Base-by-base conservation (phyloP, 345 rosid species). In the Pistacia vera region DNA sequence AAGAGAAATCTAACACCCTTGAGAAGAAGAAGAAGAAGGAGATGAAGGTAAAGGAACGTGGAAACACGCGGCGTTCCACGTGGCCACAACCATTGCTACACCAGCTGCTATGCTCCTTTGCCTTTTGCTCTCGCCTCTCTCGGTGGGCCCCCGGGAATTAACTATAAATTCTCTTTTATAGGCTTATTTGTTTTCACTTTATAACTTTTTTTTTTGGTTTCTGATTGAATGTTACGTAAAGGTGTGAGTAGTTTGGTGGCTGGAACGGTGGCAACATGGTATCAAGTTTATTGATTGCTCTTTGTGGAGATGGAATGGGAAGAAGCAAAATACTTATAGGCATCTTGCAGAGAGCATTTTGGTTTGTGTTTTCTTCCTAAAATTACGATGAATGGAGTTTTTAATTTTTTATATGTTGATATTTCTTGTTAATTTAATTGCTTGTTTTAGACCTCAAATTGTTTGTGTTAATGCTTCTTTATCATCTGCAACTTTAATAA, bases 61-160 rank as follows among this genome's bases (percentile, higher is more conserved):
- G 91, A 88, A 82, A 79, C 89, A 88, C 68, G 86, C 89, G 49
- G 86, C 89, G 64, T 84, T 88, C 70, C 91, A 88, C 62, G 86
- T 85, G 20, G 86, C 91, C 67, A 88, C 91, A 11, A 88, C 89
- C 56, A 88, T 88, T 13, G 91, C 88, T 14, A 84, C 86, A 28
- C 91, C 88, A 36, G 88, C 91, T 49, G 91, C 89, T 88, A 84
- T 71, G 89, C 89, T 59, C 88, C 89, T 63, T 65, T 86, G 68
- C 89, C 91, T 22, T 88, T 88, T 22, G 89, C 88, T 13, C 85
- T 88, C 25, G 89, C 91, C 76, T 84, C 89, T 63, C 89, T 86
- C 57, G 89, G 89, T 12, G 86, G 91, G 89, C 64, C 86, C 63
- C 86, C 7, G 86, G 91, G 84, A 75, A 36, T 3, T 38, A 2